These are phyloP conservation scores for Kokia cookei DNA, from an alignment of 441 rosid genomes.

Conservation along the genomic window DNA sequence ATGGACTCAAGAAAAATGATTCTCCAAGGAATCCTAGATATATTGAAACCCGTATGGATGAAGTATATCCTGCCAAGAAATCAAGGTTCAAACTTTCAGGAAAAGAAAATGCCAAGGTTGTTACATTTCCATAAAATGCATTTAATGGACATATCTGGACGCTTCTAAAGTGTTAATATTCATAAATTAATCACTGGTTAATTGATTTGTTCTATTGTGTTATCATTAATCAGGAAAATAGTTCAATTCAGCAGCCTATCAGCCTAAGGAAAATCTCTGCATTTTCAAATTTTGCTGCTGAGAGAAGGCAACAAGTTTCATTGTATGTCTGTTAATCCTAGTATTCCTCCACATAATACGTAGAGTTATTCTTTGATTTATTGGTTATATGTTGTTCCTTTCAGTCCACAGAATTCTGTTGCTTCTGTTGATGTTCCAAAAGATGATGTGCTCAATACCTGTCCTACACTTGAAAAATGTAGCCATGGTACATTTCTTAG, in stretches of 20 bases:
- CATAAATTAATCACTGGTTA: background rate
- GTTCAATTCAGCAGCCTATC: slow-evolving; percentile 32
- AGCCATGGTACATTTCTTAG: slow-evolving; percentile 62
- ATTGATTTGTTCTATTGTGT: slow-evolving; percentile 5
- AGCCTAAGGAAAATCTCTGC: slow-evolving; percentile 43
- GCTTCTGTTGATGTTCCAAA: slow-evolving; percentile 35
- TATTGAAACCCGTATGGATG: slow-evolving; percentile 67
- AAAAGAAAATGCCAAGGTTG: slow-evolving; percentile 75
- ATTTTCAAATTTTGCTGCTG: slow-evolving; percentile 54
- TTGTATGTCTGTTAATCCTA: slow-evolving; percentile 31
- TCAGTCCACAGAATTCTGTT: slow-evolving; percentile 40
- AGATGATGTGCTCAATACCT: slow-evolving; percentile 28
- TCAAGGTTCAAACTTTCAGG: slow-evolving; percentile 45
- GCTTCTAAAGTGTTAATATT: background rate
- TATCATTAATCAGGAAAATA: slow-evolving; percentile 40
- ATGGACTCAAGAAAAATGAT: slow-evolving; percentile 48
- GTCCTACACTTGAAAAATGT: slow-evolving; percentile 47
- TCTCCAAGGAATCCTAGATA: slow-evolving; percentile 51
- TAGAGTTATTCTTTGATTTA: slow-evolving; percentile 5
- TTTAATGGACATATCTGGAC: background rate
- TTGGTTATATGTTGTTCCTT: slow-evolving; percentile 18
- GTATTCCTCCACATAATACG: background rate
- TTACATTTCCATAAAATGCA: background rate
- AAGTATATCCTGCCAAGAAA: slow-evolving; percentile 77
- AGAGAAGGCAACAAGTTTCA: slow-evolving; percentile 37